Percentiles rank a stretch among this genome's conserved stretches.
These are phyloP conservation scores for Picea glauca DNA, from an alignment of 75 land plant genomes.

Conservation along the genomic window DNA sequence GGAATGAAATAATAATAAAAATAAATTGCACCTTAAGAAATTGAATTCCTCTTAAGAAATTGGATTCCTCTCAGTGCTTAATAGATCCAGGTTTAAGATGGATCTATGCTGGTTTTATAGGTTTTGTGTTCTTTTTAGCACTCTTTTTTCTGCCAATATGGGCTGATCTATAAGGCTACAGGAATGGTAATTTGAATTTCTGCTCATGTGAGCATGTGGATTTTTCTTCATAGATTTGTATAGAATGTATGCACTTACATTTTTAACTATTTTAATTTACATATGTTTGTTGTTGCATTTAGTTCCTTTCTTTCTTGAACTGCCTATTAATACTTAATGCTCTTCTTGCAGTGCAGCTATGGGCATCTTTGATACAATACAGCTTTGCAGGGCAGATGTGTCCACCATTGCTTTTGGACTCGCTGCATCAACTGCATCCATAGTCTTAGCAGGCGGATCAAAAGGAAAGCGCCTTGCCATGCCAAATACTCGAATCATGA, in stretches of 20 bases:
- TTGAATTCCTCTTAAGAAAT: too few relatives aligned
- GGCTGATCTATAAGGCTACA: neutral
- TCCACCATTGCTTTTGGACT: constrained; percentile 86
- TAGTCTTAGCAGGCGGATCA: constrained; percentile 87
- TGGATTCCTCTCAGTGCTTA: too few relatives aligned
- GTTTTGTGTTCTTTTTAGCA: neutral
- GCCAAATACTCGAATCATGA: constrained; percentile 94
- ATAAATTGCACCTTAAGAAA: too few relatives aligned
- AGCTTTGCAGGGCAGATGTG: constrained; percentile 89
- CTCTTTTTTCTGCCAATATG: neutral
- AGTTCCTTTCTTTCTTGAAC: neutral
- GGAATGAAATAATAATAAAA: too few relatives aligned
- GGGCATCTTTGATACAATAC: constrained; percentile 90
- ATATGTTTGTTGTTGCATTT: neutral
- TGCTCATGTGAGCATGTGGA: neutral
- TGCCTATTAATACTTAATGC: neutral
- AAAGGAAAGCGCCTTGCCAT: constrained; percentile 91
- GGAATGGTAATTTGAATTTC: neutral
- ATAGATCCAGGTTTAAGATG: too few relatives aligned
- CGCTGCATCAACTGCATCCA: constrained; percentile 84
- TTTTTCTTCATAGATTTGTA: neutral
- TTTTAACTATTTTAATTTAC: too few relatives aligned
- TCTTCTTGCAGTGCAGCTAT: constrained; percentile 77
- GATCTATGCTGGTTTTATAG: too few relatives aligned
- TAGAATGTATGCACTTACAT: too few relatives aligned